Conservation (phyloP, 352 stramenopile genomes). For the Phytophthora pini region DNA sequence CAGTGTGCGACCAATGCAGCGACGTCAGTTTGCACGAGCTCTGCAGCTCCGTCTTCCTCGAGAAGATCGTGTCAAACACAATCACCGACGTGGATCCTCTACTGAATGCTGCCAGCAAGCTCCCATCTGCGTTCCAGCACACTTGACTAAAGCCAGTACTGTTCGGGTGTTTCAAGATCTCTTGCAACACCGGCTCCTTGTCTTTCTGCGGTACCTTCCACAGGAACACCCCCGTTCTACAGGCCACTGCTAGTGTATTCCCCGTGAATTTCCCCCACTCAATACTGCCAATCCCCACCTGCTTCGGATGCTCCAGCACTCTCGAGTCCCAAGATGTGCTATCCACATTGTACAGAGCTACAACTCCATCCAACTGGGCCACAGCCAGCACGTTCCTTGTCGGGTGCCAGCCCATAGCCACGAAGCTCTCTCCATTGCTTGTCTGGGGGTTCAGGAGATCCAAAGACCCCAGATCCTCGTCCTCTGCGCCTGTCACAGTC, state of each 20-base stretch:
- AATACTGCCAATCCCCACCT: conserved; percentile 63
- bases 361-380: conserved; percentile 69
- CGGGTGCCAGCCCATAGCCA: conserved; percentile 68
- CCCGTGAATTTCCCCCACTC: conserved; percentile 72
- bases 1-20: conserved; percentile 82
- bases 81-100: conserved; percentile 56
- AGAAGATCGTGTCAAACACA: conserved; percentile 69
- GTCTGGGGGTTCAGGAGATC: conserved; percentile 11
- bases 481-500: conserved; percentile 27
- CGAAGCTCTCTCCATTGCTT: conserved; percentile 52
- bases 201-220: conserved; percentile 66
- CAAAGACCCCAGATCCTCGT: conserved; percentile 34
- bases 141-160: conserved; percentile 58
- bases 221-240: conserved; percentile 65
- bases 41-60: conserved; percentile 66
- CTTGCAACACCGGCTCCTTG: conserved; percentile 60
- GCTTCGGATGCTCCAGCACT: conserved; percentile 65
- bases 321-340: conserved; percentile 63
- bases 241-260: conserved; percentile 68
- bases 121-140: conserved; percentile 78
- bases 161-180: conserved; percentile 66
- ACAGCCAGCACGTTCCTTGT: conserved; percentile 66
- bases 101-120: conserved; percentile 61
- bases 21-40: conserved; percentile 52
- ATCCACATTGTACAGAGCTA: conserved; percentile 69